Conservation (phyloP, 768 basidiomycete species). For the Termitomyces sp. region DNA sequence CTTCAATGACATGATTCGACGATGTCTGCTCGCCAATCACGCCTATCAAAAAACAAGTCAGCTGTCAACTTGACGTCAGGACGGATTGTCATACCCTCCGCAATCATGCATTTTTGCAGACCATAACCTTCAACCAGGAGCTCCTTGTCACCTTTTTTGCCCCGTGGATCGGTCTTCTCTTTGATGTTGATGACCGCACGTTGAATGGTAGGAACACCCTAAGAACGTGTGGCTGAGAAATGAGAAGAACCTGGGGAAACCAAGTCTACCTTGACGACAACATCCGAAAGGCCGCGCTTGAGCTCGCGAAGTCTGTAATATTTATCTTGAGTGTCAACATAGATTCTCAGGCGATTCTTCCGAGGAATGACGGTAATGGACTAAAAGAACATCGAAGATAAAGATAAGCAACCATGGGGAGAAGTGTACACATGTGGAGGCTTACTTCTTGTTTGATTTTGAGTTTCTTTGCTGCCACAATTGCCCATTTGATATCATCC, state of each 20-base stretch:
- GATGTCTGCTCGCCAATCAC: slow-evolving; percentile 90
- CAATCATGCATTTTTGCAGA: slow-evolving; percentile 93
- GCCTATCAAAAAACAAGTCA: slow-evolving; percentile 41
- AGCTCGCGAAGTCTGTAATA: slow-evolving; percentile 83
- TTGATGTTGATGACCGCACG: slow-evolving; percentile 97
- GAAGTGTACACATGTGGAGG: slow-evolving; percentile 1
- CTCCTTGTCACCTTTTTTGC: slow-evolving; percentile 87
- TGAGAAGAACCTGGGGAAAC: neutral
- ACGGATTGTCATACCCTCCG: slow-evolving; percentile 62
- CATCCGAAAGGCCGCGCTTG: slow-evolving; percentile 76
- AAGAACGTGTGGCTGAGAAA: slow-evolving; percentile 1
- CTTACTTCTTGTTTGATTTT: slow-evolving; percentile 86
- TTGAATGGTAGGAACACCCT: slow-evolving; percentile 86
- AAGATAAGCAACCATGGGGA: neutral
- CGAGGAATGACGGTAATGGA: slow-evolving; percentile 74
- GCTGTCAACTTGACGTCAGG: neutral
- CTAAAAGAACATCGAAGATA: slow-evolving; percentile 31
- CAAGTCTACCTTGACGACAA: slow-evolving; percentile 80
- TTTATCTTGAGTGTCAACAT: slow-evolving; percentile 74
- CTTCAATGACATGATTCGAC: slow-evolving; percentile 97
- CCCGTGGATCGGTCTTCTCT: slow-evolving; percentile 75
- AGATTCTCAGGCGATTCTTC: slow-evolving; percentile 73
- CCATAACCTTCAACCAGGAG: slow-evolving; percentile 97
- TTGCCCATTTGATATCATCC: slow-evolving; percentile 91
- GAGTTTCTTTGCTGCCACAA: slow-evolving; percentile 81